A percentile compares a stretch with the other conserved stretches of the same genome.
These are phyloP conservation scores for Trypanosomatidae sp. DNA, from an alignment of 208 protist genomes.

Conservation along the genomic window DNA sequence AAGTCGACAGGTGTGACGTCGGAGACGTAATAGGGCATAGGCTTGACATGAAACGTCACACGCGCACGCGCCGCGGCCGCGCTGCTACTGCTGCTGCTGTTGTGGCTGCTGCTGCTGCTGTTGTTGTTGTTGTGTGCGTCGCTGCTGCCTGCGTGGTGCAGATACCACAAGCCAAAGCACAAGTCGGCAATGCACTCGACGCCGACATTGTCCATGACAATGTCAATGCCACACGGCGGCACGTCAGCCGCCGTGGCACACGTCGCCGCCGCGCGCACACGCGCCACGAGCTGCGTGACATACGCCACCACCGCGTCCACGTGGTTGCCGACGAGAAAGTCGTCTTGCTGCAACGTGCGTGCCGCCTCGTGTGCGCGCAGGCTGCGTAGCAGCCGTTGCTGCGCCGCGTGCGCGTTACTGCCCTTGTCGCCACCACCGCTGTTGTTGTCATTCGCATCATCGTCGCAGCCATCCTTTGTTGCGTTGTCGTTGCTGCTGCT, in stretches of 20 bases:
- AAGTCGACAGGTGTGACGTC: conserved; percentile 80
- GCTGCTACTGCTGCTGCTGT: no score
- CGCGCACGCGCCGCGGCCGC: conserved; percentile 4
- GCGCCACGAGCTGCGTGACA: neutral
- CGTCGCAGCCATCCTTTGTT: neutral
- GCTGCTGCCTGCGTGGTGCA: conserved; percentile 18
- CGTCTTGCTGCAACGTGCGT: conserved; percentile 19
- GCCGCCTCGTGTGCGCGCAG: conserved; percentile 21
- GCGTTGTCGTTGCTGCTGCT: neutral
- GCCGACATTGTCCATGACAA: conserved; percentile 84
- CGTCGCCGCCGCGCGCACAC: neutral
- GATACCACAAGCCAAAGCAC: conserved; percentile 60
- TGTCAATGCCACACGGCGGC: conserved; percentile 22
- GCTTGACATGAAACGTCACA: conserved; percentile 72
- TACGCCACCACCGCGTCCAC: conserved; percentile 3
- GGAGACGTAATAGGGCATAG: conserved; percentile 84
- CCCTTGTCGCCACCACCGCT: neutral
- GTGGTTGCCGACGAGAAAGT: conserved; percentile 55
- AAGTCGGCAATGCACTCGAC: conserved; percentile 74
- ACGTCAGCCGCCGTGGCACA: conserved; percentile 3
- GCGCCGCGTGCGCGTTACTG: neutral
- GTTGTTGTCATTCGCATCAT: neutral
- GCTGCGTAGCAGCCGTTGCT: conserved; percentile 1
- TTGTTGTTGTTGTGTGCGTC: no score
- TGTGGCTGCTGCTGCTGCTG: no score